Evolutionary conservation across 805 yeast genomes (phyloP), one percentile per base, ranked within the genome.

Genomic region (Candida silvicultrix): DNA sequence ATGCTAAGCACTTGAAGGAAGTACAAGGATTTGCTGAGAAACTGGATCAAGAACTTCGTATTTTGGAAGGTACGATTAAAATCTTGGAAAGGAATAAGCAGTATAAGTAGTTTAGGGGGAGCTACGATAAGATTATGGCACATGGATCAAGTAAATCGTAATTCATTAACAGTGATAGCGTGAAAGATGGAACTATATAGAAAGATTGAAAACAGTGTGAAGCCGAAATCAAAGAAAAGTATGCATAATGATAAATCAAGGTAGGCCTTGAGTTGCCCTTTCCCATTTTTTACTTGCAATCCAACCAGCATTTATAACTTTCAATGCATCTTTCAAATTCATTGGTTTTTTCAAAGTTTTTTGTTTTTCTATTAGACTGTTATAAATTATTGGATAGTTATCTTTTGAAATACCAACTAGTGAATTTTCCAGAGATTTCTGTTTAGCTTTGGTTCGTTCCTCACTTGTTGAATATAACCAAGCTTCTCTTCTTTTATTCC

Each of bases 221-320:
- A 37, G 7, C 21, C 5, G 7, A 9, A 29, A 29, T 14, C 12
- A 23, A 23, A 23, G 9, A 23, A 23, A 9, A 9, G 25, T 23
- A 9, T 29, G 8, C 32, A 29, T 29, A 11, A 29, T 29, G 32
- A 14, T 29, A n/a, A n/a, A n/a, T 8, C 21, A 55, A 35, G 51
- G 59, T 50, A 46, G 63, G 57, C 70, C 73, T 20, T 62, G 65
- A 2, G 71, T 65, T 7, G 76, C 76, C 31, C 70, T 66, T 47
- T 77, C 83, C 92, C 94, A 90, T 53, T 80, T 78, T 43, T 83
- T 88, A 20, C 80, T 80, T 49, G 80, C 82, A 15, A 75, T 73
- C 98, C 98, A 90, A 18, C 97, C 97, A 4, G 85, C 78, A 56
- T 87, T 81, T 38, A 90, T 75, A 21, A 90, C 77, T 52, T 75